Conservation (phyloP, 148 eudicot genomes). For the Persicaria maculosa region DNA sequence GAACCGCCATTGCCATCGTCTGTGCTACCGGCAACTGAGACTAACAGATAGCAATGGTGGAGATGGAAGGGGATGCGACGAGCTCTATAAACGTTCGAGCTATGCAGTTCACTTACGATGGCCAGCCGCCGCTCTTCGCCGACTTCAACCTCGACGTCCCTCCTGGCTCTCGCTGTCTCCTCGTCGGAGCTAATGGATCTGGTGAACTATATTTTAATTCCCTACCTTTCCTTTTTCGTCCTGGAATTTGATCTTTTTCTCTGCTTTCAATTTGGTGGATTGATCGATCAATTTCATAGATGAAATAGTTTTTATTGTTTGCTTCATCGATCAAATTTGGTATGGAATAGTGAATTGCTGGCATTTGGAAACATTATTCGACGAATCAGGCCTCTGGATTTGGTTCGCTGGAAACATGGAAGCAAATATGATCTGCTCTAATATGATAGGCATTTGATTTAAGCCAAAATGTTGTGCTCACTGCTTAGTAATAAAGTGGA, state of each 20-base stretch:
- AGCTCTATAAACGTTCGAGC: conserved; percentile 49
- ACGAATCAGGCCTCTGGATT: neutral
- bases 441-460: too few species aligned
- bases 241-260: neutral
- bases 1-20: neutral
- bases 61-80: neutral
- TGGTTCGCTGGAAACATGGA: neutral
- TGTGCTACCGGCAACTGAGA: conserved; percentile 6
- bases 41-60: conserved; percentile 16
- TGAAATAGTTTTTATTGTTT: neutral
- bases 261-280: neutral
- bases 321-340: neutral
- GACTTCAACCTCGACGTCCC: conserved; percentile 61
- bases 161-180: conserved; percentile 87
- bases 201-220: conserved; percentile 25
- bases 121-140: conserved; percentile 49
- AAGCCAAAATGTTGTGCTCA: too few species aligned
- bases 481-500: too few species aligned
- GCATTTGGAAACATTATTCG: neutral
- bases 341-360: neutral
- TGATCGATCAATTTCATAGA: too few species aligned
- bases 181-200: conserved; percentile 96
- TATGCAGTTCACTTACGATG: conserved; percentile 81
- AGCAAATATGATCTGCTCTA: neutral
- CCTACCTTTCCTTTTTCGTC: neutral